Base-by-base conservation (phyloP, 1,284 basidiomycete species). In the Cryptococcus jaspeensis region DNA sequence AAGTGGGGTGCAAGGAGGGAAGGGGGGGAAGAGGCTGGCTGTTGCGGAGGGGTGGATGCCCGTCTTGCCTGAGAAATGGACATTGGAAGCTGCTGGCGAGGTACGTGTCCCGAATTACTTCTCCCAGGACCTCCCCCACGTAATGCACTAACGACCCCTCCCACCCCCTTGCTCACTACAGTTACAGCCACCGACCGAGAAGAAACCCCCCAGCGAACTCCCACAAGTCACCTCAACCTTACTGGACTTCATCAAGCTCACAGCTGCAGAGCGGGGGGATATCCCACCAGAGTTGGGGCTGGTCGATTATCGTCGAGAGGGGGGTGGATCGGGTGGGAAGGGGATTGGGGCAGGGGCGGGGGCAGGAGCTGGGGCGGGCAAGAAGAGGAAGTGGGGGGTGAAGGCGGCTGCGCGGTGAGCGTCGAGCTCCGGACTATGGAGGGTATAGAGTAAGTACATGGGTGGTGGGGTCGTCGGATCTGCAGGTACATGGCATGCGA, bases 161-260 rank as follows among this genome's bases (percentile, higher is more conserved):
- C 43, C 52, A 5, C 9, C 16, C n/a, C n/a, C n/a, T n/a, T n/a
- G n/a, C n/a, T n/a, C n/a, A n/a, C n/a, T n/a, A n/a, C n/a, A n/a
- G 25, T 36, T n/a, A 25, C 12, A 15, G 23, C 23, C 18, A 37
- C 5, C 15, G 52, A 37, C 22, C 32, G 36, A 16, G 38, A 25
- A 47, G 32, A 32, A 36, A 41, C 22, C 51, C 38, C 12, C 55
- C 57, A 4, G 52, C 52, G 44, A 46, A 9, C 44, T 22, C 13
- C 18, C 23, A 15, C 60, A 66, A 36, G 67, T 75, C 48, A 70
- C 72, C 0, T 60, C 68, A 2, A 65, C 65, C 5, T 61, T 71
- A 49, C 62, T 76, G 39, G 69, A 74, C 50, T 76, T 76, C 51
- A 72, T 76, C 57, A 76, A 76, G 53, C 54, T 69, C 15, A 76